phyloP scores from a whole-genome alignment of 495 filamentous ascomycete species.

The Neurospora hispaniola region DNA sequence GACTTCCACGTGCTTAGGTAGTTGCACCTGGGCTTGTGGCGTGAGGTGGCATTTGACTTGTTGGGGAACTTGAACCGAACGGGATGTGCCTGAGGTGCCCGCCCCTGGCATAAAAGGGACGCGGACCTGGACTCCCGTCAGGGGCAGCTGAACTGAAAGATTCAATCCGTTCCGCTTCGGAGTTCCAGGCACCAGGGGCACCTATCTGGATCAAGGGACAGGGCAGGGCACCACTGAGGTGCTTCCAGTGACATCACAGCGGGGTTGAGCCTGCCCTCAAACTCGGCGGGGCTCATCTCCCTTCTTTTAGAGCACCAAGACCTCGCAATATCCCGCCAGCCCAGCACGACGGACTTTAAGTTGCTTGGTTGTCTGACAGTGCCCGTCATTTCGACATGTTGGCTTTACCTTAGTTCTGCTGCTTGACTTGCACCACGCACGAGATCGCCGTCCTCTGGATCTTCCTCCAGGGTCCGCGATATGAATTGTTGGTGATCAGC shows the following conservation, averaged over 20 bases:
- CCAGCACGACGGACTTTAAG: background rate
- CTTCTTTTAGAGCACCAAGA: background rate
- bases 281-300: background rate
- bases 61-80: background rate
- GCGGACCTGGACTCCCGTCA: too few species aligned
- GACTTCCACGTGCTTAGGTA: background rate
- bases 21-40: background rate
- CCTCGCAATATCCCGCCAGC: background rate
- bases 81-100: background rate
- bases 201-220: background rate
- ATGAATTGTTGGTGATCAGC: background rate
- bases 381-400: background rate
- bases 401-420: background rate
- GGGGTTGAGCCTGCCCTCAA: background rate
- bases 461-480: background rate
- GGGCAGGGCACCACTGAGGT: background rate
- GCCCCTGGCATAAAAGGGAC: too few species aligned
- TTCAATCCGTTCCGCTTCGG: background rate
- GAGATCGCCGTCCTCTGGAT: background rate
- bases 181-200: background rate
- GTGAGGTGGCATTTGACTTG: background rate
- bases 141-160: background rate
- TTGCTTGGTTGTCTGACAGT: background rate
- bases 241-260: background rate
- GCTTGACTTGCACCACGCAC: background rate